Conservation (phyloP, 2,329 filamentous ascomycete genomes). For the Pseudogymnoascus sp. region DNA sequence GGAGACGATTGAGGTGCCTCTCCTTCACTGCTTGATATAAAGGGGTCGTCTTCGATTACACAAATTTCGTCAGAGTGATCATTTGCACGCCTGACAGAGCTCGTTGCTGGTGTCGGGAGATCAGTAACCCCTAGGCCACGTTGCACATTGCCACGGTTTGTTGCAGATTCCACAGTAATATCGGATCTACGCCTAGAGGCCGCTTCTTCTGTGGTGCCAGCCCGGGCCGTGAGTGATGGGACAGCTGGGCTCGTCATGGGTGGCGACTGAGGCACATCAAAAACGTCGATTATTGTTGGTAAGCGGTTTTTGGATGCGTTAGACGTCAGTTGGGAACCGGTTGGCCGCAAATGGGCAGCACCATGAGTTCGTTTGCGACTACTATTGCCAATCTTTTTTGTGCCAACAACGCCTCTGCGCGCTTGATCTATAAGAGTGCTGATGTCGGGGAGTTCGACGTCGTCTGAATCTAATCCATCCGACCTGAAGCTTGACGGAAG, state of each 20-base stretch:
- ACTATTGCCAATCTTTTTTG: background rate
- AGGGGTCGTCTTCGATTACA: background rate
- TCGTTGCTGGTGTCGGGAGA: conserved; percentile 25
- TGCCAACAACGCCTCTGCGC: background rate
- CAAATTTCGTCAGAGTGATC: background rate
- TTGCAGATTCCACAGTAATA: background rate
- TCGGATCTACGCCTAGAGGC: background rate
- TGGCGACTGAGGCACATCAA: conserved; percentile 33
- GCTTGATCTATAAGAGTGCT: background rate
- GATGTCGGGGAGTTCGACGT: conserved; percentile 26
- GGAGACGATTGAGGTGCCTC: background rate
- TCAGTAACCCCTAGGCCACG: background rate
- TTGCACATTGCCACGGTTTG: background rate
- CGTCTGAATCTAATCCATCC: conserved; percentile 13
- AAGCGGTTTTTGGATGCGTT: background rate
- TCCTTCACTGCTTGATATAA: conserved; percentile 1
- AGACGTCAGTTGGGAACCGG: background rate
- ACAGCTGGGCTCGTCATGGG: conserved; percentile 30
- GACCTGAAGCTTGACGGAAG: conserved; percentile 4
- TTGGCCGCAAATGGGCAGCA: background rate
- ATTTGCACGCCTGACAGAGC: conserved; percentile 16
- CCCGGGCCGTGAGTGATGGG: conserved; percentile 2
- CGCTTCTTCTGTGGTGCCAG: background rate
- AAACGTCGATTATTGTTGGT: conserved; percentile 19
- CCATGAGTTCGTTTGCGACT: background rate